phyloP scores from a whole-genome alignment of 441 rosid genomes.

The Geranium incanum region DNA sequence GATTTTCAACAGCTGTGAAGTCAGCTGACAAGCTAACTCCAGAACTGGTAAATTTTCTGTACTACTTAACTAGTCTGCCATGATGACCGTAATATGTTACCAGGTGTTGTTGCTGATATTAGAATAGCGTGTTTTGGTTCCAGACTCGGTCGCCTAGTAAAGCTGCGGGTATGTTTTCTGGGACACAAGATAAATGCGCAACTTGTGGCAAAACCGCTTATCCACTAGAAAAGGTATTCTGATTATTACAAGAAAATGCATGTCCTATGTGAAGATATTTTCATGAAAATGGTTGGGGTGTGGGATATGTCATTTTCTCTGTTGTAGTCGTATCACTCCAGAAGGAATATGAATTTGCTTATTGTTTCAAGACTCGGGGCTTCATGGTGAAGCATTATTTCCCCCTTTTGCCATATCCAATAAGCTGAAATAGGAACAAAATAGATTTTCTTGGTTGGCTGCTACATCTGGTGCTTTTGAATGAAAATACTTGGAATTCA shows the following conservation, averaged over 20 bases:
- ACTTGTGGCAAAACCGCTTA: conserved; percentile 92
- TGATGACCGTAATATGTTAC: too few relatives aligned
- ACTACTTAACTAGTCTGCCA: too few relatives aligned
- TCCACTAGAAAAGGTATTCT: conserved; percentile 79
- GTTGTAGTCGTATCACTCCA: not conserved
- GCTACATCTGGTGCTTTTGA: not conserved
- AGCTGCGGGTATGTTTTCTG: conserved; percentile 88
- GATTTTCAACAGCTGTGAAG: too few relatives aligned
- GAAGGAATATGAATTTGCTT: not conserved
- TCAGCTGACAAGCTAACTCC: too few relatives aligned
- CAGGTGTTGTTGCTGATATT: too few relatives aligned
- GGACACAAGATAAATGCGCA: conserved; percentile 90
- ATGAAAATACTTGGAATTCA: not conserved
- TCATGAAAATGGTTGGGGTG: conserved; percentile 2
- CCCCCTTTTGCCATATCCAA: not conserved
- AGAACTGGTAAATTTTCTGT: too few relatives aligned
- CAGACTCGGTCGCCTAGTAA: conserved; percentile 88
- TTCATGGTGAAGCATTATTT: not conserved
- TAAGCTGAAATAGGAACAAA: not conserved
- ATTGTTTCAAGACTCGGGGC: not conserved
- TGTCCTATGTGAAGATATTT: not conserved
- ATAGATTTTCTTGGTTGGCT: not conserved
- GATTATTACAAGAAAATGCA: not conserved
- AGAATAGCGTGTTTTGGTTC: too few relatives aligned
- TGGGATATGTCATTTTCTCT: not conserved